phyloP scores from a whole-genome alignment of 306 rosid species.

The Ceratonia siliqua region DNA sequence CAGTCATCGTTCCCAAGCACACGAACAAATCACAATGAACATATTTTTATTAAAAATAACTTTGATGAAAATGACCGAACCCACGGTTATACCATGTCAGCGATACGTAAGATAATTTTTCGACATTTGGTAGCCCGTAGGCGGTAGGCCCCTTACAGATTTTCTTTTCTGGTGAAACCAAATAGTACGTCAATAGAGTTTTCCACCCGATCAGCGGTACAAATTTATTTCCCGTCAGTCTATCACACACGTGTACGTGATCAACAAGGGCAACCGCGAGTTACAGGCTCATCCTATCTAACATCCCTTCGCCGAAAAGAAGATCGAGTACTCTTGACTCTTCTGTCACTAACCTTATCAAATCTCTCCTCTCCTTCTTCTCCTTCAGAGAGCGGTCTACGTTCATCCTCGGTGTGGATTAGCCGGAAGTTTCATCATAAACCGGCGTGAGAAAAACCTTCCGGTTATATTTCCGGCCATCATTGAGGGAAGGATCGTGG shows the following conservation, averaged over 20 bases:
- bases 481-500: conserved; percentile 16
- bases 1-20: no score
- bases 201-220: not conserved
- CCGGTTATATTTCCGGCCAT: conserved; percentile 26
- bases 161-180: no score
- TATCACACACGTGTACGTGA: conserved; percentile 22
- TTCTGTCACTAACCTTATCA: not conserved
- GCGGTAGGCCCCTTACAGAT: no score
- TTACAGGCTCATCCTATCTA: conserved; percentile 26
- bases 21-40: no score
- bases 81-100: no score
- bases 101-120: no score
- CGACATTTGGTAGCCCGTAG: no score
- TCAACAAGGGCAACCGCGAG: conserved; percentile 3
- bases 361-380: conserved; percentile 1
- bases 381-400: not conserved
- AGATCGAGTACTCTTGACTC: conserved; percentile 39
- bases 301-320: conserved; percentile 9
- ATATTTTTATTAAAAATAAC: no score
- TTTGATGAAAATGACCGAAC: no score
- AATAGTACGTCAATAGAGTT: not conserved
- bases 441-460: not conserved
- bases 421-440: not conserved
- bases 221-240: not conserved
- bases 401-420: conserved; percentile 21